A percentile compares a stretch with the other conserved stretches of the same genome.
Evolutionary conservation across 352 stramenopile species (phyloP).

Genomic region (Globisporangium spinosum): DNA sequence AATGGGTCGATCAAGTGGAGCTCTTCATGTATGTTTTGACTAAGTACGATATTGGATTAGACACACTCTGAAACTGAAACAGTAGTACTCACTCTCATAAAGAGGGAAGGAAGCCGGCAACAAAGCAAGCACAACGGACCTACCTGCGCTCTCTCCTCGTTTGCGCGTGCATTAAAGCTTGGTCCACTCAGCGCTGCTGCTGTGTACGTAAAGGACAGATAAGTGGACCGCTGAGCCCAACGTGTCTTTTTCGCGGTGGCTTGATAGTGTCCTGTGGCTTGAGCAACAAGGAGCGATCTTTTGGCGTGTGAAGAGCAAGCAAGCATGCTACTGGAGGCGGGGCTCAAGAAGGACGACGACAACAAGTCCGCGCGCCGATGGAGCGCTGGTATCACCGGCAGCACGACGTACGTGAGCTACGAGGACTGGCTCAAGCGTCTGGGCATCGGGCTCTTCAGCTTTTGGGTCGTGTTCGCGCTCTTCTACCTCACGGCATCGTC

Average conservation of each 20-base stretch:
- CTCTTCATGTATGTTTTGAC: background rate
- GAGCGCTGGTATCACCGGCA: conserved; percentile 18
- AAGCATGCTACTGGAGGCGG: conserved; percentile 59
- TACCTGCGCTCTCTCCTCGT: background rate
- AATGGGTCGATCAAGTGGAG: background rate
- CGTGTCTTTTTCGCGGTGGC: background rate
- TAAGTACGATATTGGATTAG: conserved; percentile 7
- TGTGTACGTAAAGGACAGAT: background rate
- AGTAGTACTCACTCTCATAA: background rate
- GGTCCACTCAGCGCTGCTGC: background rate
- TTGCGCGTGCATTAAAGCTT: background rate
- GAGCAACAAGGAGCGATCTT: background rate
- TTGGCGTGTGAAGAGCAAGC: background rate
- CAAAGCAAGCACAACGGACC: background rate
- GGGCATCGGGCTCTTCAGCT: conserved; percentile 40
- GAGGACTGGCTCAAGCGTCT: conserved; percentile 65
- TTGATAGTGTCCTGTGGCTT: background rate
- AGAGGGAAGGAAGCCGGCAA: background rate
- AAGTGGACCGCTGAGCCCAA: background rate
- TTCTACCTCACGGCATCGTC: conserved; percentile 26
- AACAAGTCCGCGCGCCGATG: conserved; percentile 37
- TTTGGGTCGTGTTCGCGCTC: conserved; percentile 62
- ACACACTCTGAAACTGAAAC: background rate
- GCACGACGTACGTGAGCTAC: conserved; percentile 31
- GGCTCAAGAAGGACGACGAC: conserved; percentile 51